A percentile compares a stretch with the other conserved stretches of the same genome.
phyloP scores from a whole-genome alignment of 345 rosid genomes.

The Cochlearia excelsa region DNA sequence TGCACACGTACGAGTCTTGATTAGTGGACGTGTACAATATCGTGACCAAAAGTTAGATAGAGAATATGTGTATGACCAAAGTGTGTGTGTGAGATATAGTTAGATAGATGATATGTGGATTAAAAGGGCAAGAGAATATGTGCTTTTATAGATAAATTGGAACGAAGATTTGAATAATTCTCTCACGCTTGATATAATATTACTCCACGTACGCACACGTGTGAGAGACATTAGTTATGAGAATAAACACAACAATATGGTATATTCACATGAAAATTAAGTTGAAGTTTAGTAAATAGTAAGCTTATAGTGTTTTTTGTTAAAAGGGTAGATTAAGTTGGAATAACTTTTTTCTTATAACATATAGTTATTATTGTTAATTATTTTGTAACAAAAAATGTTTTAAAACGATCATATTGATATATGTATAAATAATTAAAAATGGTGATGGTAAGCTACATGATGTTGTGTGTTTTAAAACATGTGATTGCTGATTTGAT shows the following conservation, averaged over 20 bases:
- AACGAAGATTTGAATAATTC: constrained; percentile 11
- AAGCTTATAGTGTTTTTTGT: too few relatives aligned
- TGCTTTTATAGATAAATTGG: constrained; percentile 24
- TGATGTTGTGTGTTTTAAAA: constrained; percentile 33
- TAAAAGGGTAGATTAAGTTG: too few relatives aligned
- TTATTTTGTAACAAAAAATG: too few relatives aligned
- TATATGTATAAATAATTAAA: too few relatives aligned
- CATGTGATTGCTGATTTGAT: constrained; percentile 32
- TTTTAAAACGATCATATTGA: too few relatives aligned
- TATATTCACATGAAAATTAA: too few relatives aligned
- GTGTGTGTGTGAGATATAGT: not conserved
- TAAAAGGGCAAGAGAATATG: constrained; percentile 5
- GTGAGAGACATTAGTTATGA: not conserved
- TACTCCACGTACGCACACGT: constrained; percentile 31
- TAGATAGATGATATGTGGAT: constrained; percentile 15
- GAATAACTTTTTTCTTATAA: too few relatives aligned
- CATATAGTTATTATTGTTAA: too few relatives aligned
- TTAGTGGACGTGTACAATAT: not conserved
- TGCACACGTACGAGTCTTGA: constrained; percentile 20
- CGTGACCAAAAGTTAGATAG: not conserved
- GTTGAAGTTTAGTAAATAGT: too few relatives aligned
- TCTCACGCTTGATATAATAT: constrained; percentile 31
- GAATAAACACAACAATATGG: too few relatives aligned
- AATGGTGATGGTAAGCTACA: constrained; percentile 23
- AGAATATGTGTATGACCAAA: too few relatives aligned